These are phyloP conservation scores for Decorospora gaudefroyi DNA, from an alignment of 2,329 filamentous ascomycete species.

Conservation along the genomic window DNA sequence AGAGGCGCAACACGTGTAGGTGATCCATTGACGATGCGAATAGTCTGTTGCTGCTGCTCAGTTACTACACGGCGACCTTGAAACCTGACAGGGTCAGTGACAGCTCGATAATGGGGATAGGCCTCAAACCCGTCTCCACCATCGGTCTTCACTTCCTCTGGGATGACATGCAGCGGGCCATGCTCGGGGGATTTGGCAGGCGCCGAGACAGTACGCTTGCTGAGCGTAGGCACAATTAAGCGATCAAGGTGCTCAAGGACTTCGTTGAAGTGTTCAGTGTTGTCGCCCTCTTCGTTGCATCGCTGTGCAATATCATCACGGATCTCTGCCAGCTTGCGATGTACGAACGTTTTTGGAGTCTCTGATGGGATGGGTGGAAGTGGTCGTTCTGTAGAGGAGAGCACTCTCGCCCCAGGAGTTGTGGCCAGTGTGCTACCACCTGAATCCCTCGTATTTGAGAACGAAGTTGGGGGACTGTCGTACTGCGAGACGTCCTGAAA, in stretches of 20 bases:
- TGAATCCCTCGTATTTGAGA: conserved; percentile 48
- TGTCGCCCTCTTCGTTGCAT: conserved; percentile 52
- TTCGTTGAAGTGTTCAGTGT: conserved; percentile 60
- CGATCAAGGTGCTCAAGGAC: conserved; percentile 65
- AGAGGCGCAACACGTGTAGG: conserved; percentile 59
- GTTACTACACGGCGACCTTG: conserved; percentile 33
- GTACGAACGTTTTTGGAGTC: conserved; percentile 57
- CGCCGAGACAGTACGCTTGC: conserved; percentile 56
- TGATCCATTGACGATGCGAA: conserved; percentile 61
- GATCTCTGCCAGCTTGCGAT: conserved; percentile 62
- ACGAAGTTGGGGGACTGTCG: conserved; percentile 59
- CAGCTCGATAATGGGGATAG: conserved; percentile 44
- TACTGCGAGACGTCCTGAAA: conserved; percentile 43
- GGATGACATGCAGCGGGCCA: conserved; percentile 56
- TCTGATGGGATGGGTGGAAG: conserved; percentile 53
- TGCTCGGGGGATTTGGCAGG: conserved; percentile 41
- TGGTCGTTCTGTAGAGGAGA: conserved; percentile 50
- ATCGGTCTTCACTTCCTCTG: conserved; percentile 54
- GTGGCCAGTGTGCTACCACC: conserved; percentile 36
- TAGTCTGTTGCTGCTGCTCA: conserved; percentile 53
- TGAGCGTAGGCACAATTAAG: conserved; percentile 54
- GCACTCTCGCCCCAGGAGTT: conserved; percentile 35
- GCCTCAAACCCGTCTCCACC: conserved; percentile 38
- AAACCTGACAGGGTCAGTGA: conserved; percentile 50
- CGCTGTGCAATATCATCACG: conserved; percentile 61